Base-by-base conservation (phyloP, 2,329 filamentous ascomycete species). In the Gaeumannomyces tritici region DNA sequence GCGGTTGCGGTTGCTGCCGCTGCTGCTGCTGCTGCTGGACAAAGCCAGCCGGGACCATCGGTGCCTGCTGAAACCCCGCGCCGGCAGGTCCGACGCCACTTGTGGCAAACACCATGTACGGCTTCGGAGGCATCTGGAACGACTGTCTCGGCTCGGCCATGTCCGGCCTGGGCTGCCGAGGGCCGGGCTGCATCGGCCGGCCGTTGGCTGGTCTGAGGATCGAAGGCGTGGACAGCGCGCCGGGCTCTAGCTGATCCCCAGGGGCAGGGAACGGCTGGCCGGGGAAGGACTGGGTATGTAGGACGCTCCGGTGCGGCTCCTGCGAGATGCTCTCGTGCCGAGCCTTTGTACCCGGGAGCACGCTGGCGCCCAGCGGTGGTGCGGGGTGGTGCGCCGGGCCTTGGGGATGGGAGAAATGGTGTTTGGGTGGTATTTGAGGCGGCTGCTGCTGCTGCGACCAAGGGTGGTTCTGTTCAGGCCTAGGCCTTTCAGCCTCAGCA, bases 161-260 rank as follows among this genome's bases (percentile, higher is more conserved):
- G 4, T 31, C 60, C 15, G 56, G 51, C 8, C 57, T 57, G 24
- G 18, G 47, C 15, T 61, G 21, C 35, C 58, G 42, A 29, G 54
- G 57, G 9, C 35, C 54, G 1, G 59, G 24, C 55, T 57, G 33
- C 2, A 56, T 35, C 47, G 57, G 60, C 55, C 57, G 69, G 0
- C 67, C 71, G 9, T 67, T 67, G 3, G 69, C 72, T 18, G 72
- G 70, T 56, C 71, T 69, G 11, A 74, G 65, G 21, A 73, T 67
- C 0, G 73, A 71, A 0, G 70, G 72, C 2, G 70, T 62, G 35
- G 71, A 67, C 27, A 64, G 31, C 26, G 68, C 54, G 27, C 35
- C 64, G 42, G 21, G 42, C 55, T 56, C 5, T 56, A 26, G 15
- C 15, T 12, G 57, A 28, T 12, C 55, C 31, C 27, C 31, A 27